Percentiles rank a stretch among this genome's conserved stretches.
Evolutionary conservation across 2,329 filamentous ascomycete species (phyloP).

Genomic region (Penicillium glabrum): DNA sequence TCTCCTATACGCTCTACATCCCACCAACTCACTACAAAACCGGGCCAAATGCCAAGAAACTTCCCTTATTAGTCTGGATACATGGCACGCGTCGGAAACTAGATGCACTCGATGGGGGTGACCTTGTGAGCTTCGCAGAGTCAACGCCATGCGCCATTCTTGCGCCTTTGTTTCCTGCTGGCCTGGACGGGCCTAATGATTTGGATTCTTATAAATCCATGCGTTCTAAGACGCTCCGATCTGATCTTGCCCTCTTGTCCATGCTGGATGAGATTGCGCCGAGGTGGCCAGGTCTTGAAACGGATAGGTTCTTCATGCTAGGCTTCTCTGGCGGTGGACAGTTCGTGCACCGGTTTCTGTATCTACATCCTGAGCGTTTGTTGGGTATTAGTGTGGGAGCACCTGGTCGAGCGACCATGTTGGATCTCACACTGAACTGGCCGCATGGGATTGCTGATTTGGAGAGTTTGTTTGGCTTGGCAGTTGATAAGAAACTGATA

Average conservation of each 20-base stretch:
- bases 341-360: background rate
- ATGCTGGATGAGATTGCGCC: background rate
- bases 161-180: background rate
- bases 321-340: background rate
- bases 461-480: background rate
- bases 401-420: background rate
- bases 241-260: background rate
- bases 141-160: background rate
- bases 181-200: background rate
- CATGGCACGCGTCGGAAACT: background rate
- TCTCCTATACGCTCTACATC: constrained; percentile 2
- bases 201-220: background rate
- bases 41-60: background rate
- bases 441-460: background rate
- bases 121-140: background rate
- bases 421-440: background rate
- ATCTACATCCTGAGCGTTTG: background rate
- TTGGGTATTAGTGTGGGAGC: background rate
- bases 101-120: background rate
- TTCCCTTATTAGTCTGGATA: background rate
- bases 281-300: background rate
- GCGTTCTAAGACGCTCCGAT: background rate
- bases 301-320: background rate
- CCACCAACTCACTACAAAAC: background rate
- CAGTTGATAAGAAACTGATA: background rate